Evolutionary conservation across 176 grass and related monocot genomes (phyloP), one percentile per base, ranked within the genome.

Genomic region (Eleusine coracana): DNA sequence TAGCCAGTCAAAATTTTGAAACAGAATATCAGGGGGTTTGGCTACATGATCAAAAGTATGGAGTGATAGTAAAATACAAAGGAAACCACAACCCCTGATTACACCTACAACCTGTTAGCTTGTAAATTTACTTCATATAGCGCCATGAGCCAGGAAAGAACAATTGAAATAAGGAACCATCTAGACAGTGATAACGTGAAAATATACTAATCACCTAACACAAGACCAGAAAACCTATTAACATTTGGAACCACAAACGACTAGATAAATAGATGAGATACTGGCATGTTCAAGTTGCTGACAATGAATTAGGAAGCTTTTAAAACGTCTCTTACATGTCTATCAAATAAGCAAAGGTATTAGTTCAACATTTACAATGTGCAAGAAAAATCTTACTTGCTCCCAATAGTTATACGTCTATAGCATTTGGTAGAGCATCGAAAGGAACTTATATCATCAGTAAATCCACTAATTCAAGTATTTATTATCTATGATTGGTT

Each of bases 181-280:
- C 36, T 56, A 68, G 15, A 39, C 67, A 52, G 59, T 28, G 21
- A 12, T 41, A 10, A 5, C 68, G 27, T 54, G 15, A 66, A 36
- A 49, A 27, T 50, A 84, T 28, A 60, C 31, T 69, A 68, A 70
- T 12, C 20, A 39, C n/a, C 67, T 84, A 23, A 70, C 17, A 46
- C 14, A 37, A 9, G 20, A 17, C 14, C 42, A 27, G 44, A 59
- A 48, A 68, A 68, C 29, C 5, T 78, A 83, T 9, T 7, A 60
- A n/a, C 6, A 38, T 31, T 76, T 67, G 37, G 71, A 21, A 84
- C 2, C 52, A 44, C 18, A 81, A 20, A 25, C 8, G 51, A 37
- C 75, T 61, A 68, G 42, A 76, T 56, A 16, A 61, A 61, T 14
- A 56, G 42, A 84, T 39, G 64, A 75, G 34, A 85, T 58, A 56